Base-by-base conservation (phyloP, 768 basidiomycete species). In the Suillus bovinus region DNA sequence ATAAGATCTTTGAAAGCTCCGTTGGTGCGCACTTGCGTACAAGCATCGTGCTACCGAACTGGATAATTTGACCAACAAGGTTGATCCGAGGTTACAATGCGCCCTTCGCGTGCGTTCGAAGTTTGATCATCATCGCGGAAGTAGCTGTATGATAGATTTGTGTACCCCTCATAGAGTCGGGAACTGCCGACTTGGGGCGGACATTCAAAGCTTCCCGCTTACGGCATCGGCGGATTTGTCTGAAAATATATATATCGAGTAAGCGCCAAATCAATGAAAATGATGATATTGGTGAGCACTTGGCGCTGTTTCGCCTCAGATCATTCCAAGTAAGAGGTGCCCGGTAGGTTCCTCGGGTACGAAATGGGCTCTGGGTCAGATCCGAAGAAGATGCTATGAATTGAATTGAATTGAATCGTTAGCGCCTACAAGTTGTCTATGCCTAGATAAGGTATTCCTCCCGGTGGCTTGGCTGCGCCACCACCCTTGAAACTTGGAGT, bases 61-160 rank as follows among this genome's bases (percentile, higher is more conserved):
- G 50, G 5, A n/a, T 7, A 29, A 52, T 52, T n/a, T 33, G n/a
- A 33, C 34, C 20, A 6, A 29, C 2, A 10, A 5, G 4, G 10
- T 52, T 31, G 50, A 31, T 52, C 50, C 31, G 29, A 52, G 50
- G 50, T 52, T 31, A 52, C 50, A n/a, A 20, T 52, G 50, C 50
- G 29, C 50, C 27, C 29, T n/a, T 1, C 20, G 11, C 29, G 5
- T n/a, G 20, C 6, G 50, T 33, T 29, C 24, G 8, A 27, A 49
- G 47, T 47, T n/a, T 41, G 17, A 22, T 44, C 24, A 3, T 47
- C n/a, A n/a, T n/a, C n/a, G n/a, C n/a, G n/a, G n/a, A n/a, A n/a
- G n/a, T n/a, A n/a, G n/a, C n/a, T n/a, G n/a, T n/a, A n/a, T n/a
- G n/a, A n/a, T n/a, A n/a, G n/a, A n/a, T n/a, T n/a, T n/a, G n/a